These are phyloP conservation scores for Aspergillus ochraceoroseus DNA, from an alignment of 2,329 filamentous ascomycete genomes.

Conservation along the genomic window DNA sequence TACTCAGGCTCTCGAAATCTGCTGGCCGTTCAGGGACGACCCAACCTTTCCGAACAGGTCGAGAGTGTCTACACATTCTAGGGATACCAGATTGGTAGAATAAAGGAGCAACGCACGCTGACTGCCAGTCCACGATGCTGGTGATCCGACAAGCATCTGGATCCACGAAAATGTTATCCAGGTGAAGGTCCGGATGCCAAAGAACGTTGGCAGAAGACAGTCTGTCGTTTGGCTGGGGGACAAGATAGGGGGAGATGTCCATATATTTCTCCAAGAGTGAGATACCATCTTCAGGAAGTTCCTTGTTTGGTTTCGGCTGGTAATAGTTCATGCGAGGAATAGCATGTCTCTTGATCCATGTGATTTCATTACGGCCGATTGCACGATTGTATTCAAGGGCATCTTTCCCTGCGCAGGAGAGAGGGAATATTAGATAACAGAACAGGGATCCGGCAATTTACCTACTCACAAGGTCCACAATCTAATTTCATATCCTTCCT, in stretches of 20 bases:
- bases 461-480: slow-evolving; percentile 29
- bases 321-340: slow-evolving; percentile 27
- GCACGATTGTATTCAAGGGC: slow-evolving; percentile 22
- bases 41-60: slow-evolving; percentile 31
- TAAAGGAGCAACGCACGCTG: slow-evolving; percentile 21
- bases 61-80: slow-evolving; percentile 27
- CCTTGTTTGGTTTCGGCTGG: slow-evolving; percentile 17
- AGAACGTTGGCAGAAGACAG: slow-evolving; percentile 19
- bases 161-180: slow-evolving; percentile 28
- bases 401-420: slow-evolving; percentile 16
- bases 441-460: slow-evolving; percentile 3
- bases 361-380: slow-evolving; percentile 26
- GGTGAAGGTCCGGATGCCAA: slow-evolving; percentile 27
- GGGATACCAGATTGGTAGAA: slow-evolving; percentile 31
- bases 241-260: slow-evolving; percentile 20
- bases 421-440: slow-evolving; percentile 4
- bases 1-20: slow-evolving; percentile 24
- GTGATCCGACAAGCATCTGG: slow-evolving; percentile 23
- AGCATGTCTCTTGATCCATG: slow-evolving; percentile 24
- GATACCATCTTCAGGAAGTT: slow-evolving; percentile 24
- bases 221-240: slow-evolving; percentile 15
- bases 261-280: slow-evolving; percentile 27
- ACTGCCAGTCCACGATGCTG: slow-evolving; percentile 28
- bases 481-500: slow-evolving; percentile 26
- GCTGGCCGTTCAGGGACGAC: slow-evolving; percentile 28